phyloP scores from a whole-genome alignment of 169 alveolate genomes.

The Plasmodium inui region DNA sequence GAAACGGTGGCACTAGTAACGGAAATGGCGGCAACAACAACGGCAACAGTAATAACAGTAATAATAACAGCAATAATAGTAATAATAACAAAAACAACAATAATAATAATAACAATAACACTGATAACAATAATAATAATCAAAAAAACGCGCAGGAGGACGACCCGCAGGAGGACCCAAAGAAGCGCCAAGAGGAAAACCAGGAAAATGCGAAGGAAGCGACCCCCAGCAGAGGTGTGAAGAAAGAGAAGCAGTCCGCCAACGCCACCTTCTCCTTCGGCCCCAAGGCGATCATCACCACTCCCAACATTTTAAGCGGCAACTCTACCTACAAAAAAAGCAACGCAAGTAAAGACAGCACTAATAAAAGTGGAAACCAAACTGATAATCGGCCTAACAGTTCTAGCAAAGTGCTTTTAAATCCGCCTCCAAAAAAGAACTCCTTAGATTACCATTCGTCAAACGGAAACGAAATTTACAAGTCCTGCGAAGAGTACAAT shows the following conservation, averaged over 20 bases:
- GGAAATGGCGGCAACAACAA: neutral
- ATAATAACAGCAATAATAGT: neutral
- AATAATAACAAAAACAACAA: neutral
- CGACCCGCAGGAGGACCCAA: neutral
- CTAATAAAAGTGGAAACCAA: conserved; percentile 5
- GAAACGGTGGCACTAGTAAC: neutral
- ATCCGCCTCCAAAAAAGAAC: conserved; percentile 26
- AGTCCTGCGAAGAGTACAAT: conserved; percentile 54
- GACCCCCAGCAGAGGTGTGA: neutral
- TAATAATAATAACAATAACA: conserved; percentile 5
- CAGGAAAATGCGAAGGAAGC: neutral
- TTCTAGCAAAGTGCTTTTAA: neutral
- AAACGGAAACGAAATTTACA: conserved; percentile 64
- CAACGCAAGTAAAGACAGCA: neutral
- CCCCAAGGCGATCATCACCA: neutral
- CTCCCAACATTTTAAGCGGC: neutral
- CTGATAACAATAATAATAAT: conserved; percentile 9
- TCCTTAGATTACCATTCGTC: conserved; percentile 38
- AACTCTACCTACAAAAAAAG: neutral
- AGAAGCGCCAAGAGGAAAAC: neutral
- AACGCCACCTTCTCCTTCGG: conserved; percentile 4
- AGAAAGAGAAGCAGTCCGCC: neutral
- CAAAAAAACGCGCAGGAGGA: neutral
- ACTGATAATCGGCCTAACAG: neutral
- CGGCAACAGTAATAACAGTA: neutral